Evolutionary conservation across 768 basidiomycete species (phyloP), one percentile per base, ranked within the genome.

Genomic region (Boletus bicolor): DNA sequence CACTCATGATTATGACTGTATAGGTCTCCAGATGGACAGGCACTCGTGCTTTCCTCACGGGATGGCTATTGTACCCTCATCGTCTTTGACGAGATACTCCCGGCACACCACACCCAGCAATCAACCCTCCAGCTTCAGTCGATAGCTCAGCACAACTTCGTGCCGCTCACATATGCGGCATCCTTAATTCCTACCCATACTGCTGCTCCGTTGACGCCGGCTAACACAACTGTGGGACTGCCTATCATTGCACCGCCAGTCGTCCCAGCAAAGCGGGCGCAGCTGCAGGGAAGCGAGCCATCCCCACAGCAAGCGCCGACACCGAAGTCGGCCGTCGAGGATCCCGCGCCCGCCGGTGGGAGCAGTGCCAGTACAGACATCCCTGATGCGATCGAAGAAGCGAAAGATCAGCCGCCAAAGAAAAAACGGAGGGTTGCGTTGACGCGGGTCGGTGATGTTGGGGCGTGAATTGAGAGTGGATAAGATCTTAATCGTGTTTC

Each of bases 1-100:
- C n/a, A 55, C 50, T 59, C 24, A 53, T 51, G 24, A 44, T n/a
- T 3, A n/a, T 19, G 51, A 26, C 11, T 37, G 12, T 48, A 15
- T 37, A 98, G 96, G 96, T 96, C 96, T 1, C 85, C 93, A 1
- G 97, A 98, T 64, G 97, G 97, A 4, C 93, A 97, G 71, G 84
- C 90, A 41, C 80, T 99, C 17, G 83, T 98, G 47, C 82, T 98
- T 28, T 89, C 94, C 1, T 91, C 93, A 1, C 85, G 93, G 28
- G 97, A 99, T 68, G 97, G 97, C 0, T 99, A 98, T 72, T 98
- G 97, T 76, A 97, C 96, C 1, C 81, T 98, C 54, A 80, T 97
- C 62, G 81, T 91, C 21, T 98, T 99, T 69, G 95, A 98, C 73
- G 96, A 98, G 72, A 88, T 96, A 54, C 81, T 98, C 2, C 83